phyloP scores from a whole-genome alignment of 208 protist species.

The Acanthamoeba lugdunensis region DNA sequence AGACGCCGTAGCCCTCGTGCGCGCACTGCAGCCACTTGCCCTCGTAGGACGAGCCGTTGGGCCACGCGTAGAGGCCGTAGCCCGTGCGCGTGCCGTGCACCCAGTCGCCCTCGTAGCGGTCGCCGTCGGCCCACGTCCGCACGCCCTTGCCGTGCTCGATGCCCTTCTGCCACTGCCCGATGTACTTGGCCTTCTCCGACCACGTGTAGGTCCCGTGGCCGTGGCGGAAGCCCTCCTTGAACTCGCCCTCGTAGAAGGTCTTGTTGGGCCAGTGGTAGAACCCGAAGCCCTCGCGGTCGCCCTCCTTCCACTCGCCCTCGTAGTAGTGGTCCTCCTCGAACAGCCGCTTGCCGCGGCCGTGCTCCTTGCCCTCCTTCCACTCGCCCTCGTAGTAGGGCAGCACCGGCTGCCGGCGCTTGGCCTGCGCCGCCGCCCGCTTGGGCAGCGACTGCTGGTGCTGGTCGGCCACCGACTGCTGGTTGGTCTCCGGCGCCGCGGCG shows the following conservation, averaged over 20 bases:
- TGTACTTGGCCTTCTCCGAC: constrained; percentile 69
- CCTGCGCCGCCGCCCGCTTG: neutral
- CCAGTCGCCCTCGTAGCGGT: constrained; percentile 73
- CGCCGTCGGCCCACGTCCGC: constrained; percentile 43
- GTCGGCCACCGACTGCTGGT: constrained; percentile 3
- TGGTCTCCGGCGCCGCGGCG: neutral
- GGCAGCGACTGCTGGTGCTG: constrained; percentile 28
- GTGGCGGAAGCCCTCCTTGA: constrained; percentile 60
- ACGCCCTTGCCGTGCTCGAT: constrained; percentile 71
- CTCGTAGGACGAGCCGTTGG: constrained; percentile 70
- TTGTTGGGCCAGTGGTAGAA: constrained; percentile 68
- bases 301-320: constrained; percentile 73
- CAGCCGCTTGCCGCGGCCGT: constrained; percentile 35
- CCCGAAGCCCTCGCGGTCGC: constrained; percentile 35
- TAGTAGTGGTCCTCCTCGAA: constrained; percentile 73
- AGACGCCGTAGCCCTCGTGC: constrained; percentile 68
- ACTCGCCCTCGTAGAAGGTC: constrained; percentile 71
- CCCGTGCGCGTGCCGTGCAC: constrained; percentile 62
- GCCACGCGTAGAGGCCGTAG: constrained; percentile 60
- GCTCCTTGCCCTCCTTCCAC: constrained; percentile 68
- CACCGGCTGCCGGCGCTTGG: neutral
- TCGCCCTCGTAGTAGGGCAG: constrained; percentile 72
- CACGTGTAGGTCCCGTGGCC: constrained; percentile 69
- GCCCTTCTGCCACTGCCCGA: constrained; percentile 61
- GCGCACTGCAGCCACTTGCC: constrained; percentile 67